These are phyloP conservation scores for Prasinococcaceae sp. DNA, from an alignment of 139 green algal genomes.

Conservation along the genomic window DNA sequence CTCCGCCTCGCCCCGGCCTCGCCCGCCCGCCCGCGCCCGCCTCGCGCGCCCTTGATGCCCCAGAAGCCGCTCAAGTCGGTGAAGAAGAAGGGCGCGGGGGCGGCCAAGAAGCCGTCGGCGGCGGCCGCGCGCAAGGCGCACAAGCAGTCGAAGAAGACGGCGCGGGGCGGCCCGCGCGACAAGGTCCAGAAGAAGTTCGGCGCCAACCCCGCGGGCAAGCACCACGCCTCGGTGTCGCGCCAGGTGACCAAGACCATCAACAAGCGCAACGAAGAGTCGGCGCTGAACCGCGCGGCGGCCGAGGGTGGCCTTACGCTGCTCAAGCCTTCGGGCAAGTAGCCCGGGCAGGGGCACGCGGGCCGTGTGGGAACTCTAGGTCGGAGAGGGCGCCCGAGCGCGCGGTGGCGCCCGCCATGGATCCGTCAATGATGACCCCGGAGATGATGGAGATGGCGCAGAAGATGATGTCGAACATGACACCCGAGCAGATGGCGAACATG, in stretches of 20 bases:
- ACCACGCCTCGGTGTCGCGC: not conserved
- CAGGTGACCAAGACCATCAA: not conserved
- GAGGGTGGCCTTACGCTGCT: too few relatives aligned
- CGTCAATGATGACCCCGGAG: slow-evolving; percentile 10
- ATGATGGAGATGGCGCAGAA: slow-evolving; percentile 11
- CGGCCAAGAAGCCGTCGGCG: not conserved
- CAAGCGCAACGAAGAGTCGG: not conserved
- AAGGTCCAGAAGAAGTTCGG: slow-evolving; percentile 1
- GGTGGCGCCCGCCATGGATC: slow-evolving; percentile 1
- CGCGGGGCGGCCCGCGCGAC: not conserved
- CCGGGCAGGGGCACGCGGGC: not conserved
- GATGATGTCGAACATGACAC: slow-evolving; percentile 12
- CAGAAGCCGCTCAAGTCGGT: not conserved
- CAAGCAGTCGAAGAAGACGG: not conserved
- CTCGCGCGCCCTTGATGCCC: not conserved
- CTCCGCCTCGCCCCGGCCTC: too few relatives aligned
- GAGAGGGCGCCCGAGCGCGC: not conserved
- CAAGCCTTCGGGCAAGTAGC: not conserved
- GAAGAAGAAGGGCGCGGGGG: not conserved
- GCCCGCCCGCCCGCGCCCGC: too few relatives aligned
- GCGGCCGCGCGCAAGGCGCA: not conserved
- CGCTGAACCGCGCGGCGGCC: not conserved
- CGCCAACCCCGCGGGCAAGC: not conserved
- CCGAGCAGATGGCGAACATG: slow-evolving; percentile 10
- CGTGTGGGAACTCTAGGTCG: not conserved